A percentile compares a stretch with the other conserved stretches of the same genome.
phyloP scores from a whole-genome alignment of 2,329 filamentous ascomycete genomes.

The Fusarium xyrophilum region DNA sequence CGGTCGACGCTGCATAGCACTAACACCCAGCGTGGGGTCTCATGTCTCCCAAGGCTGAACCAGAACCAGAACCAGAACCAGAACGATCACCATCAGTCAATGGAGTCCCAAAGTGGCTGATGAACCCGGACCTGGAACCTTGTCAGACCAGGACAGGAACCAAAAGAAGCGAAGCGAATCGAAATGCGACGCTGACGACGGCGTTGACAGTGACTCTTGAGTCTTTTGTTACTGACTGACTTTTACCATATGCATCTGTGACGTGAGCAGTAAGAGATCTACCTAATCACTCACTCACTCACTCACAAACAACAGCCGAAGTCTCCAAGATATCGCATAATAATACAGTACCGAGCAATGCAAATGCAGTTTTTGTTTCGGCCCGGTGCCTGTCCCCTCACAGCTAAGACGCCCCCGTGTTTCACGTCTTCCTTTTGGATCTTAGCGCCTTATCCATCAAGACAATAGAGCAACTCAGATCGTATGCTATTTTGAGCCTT shows the following conservation, averaged over 20 bases:
- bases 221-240: background rate
- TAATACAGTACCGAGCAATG: background rate
- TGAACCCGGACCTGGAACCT: slow-evolving; percentile 1
- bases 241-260: background rate
- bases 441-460: slow-evolving; percentile 13
- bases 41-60: slow-evolving; percentile 25
- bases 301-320: background rate
- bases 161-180: background rate
- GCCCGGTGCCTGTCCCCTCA: slow-evolving; percentile 14
- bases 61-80: background rate
- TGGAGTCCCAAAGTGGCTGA: slow-evolving; percentile 11
- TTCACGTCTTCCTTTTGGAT: slow-evolving; percentile 37
- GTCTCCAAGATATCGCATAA: background rate
- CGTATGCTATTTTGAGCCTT: slow-evolving; percentile 24
- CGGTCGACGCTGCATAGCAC: background rate
- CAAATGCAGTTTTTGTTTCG: slow-evolving; percentile 14
- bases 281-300: background rate
- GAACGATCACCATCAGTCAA: slow-evolving; percentile 5
- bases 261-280: slow-evolving; percentile 8
- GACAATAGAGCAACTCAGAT: slow-evolving; percentile 12
- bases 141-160: slow-evolving; percentile 14
- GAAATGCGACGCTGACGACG: slow-evolving; percentile 7
- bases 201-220: background rate
- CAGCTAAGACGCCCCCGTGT: slow-evolving; percentile 31
- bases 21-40: slow-evolving; percentile 21